These are phyloP conservation scores for Clathrus columnatus DNA, from an alignment of 768 basidiomycete species.

Conservation along the genomic window DNA sequence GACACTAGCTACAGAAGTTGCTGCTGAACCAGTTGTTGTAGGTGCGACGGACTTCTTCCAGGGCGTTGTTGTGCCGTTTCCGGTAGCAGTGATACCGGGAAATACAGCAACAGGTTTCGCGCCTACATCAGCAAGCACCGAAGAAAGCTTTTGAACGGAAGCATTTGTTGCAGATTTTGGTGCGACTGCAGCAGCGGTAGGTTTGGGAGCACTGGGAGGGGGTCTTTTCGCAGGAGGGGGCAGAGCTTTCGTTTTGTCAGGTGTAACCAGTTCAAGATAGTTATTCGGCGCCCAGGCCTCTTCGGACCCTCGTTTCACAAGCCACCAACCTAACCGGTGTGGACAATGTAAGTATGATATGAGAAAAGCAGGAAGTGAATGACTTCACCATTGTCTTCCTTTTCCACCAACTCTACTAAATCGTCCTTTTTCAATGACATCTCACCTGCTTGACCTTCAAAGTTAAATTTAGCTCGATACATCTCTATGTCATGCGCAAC, in stretches of 20 bases:
- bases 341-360: neutral
- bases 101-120: conserved; percentile 79
- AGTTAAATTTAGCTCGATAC: conserved; percentile 89
- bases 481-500: conserved; percentile 57
- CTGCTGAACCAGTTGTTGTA: conserved; percentile 21
- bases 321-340: conserved; percentile 71
- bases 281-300: conserved; percentile 97
- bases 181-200: conserved; percentile 17
- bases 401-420: conserved; percentile 82
- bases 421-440: conserved; percentile 88
- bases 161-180: conserved; percentile 26
- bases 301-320: conserved; percentile 69
- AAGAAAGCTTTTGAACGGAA: conserved; percentile 23
- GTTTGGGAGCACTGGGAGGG: conserved; percentile 35
- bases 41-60: conserved; percentile 55
- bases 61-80: conserved; percentile 61
- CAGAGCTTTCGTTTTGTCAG: conserved; percentile 46
- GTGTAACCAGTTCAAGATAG: conserved; percentile 76
- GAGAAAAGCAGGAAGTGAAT: neutral
- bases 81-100: conserved; percentile 53
- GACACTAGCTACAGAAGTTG: conserved; percentile 30
- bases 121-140: conserved; percentile 47
- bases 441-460: conserved; percentile 88
- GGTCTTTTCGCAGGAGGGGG: conserved; percentile 44
- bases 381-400: conserved; percentile 69